These are phyloP conservation scores for Thelonectria rubi DNA, from an alignment of 2,329 filamentous ascomycete genomes.

Conservation along the genomic window DNA sequence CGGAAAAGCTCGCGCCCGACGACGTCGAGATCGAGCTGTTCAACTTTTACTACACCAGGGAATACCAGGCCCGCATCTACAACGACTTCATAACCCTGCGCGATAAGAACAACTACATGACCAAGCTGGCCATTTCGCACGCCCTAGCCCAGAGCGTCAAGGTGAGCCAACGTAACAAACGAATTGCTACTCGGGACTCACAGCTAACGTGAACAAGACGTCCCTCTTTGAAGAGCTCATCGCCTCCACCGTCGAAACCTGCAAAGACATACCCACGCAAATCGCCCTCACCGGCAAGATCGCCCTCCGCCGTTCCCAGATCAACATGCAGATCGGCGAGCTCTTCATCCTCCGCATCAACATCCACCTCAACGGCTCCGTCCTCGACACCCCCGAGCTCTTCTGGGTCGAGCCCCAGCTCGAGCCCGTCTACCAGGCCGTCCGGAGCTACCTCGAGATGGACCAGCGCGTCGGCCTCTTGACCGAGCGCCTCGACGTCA, in stretches of 20 bases:
- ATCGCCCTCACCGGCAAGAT: slow-evolving; percentile 95
- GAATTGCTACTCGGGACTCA: not conserved
- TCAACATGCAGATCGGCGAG: slow-evolving; percentile 99
- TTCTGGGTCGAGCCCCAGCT: slow-evolving; percentile 99
- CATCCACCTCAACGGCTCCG: slow-evolving; percentile 96
- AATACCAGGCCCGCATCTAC: slow-evolving; percentile 98
- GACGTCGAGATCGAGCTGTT: slow-evolving; percentile 97
- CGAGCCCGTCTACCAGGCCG: slow-evolving; percentile 95
- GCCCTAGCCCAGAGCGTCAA: slow-evolving; percentile 96
- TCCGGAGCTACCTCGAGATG: slow-evolving; percentile 96
- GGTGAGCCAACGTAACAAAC: slow-evolving; percentile 51
- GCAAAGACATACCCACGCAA: slow-evolving; percentile 90
- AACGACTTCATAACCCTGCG: slow-evolving; percentile 98
- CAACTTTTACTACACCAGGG: slow-evolving; percentile 98
- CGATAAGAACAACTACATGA: slow-evolving; percentile 98
- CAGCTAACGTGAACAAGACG: slow-evolving; percentile 64
- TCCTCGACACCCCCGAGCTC: slow-evolving; percentile 94
- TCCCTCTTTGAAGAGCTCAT: slow-evolving; percentile 96
- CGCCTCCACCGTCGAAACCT: slow-evolving; percentile 90
- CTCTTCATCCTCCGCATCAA: slow-evolving; percentile 97
- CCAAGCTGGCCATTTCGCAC: slow-evolving; percentile 94
- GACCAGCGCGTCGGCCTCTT: slow-evolving; percentile 91
- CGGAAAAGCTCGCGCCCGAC: slow-evolving; percentile 86
- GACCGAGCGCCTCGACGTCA: slow-evolving; percentile 86
- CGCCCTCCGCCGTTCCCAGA: slow-evolving; percentile 84